A percentile compares a stretch with the other conserved stretches of the same genome.
Conservation (phyloP, 1,284 basidiomycete species). For the Xerocomus minutiporus region DNA sequence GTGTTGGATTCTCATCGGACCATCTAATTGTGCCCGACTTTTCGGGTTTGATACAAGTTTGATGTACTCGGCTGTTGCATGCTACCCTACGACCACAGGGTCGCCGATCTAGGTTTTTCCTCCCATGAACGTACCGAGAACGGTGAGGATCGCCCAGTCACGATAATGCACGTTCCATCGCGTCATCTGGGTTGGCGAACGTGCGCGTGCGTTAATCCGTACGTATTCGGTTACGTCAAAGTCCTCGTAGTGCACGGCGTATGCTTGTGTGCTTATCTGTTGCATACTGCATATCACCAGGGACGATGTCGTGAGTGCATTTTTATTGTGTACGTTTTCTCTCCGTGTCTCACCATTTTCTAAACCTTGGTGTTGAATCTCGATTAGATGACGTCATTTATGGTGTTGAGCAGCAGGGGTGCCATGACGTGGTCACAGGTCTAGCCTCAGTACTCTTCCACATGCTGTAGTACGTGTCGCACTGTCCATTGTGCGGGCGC, state of each 20-base stretch:
- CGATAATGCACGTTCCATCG: slow-evolving; percentile 6
- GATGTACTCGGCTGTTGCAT: background rate
- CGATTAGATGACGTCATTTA: background rate
- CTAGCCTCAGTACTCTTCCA: background rate
- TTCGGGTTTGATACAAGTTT: background rate
- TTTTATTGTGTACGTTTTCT: background rate
- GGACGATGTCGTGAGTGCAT: background rate
- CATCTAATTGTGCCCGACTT: background rate
- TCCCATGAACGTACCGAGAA: background rate
- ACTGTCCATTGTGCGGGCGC: background rate
- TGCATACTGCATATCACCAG: background rate
- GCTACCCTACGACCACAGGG: background rate
- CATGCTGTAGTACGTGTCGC: too few relatives aligned
- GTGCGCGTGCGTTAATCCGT: background rate
- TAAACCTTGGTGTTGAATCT: background rate
- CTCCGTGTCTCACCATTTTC: background rate
- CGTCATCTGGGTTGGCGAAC: background rate
- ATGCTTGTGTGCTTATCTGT: background rate
- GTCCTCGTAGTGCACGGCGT: background rate
- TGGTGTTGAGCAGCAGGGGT: background rate
- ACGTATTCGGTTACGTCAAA: background rate
- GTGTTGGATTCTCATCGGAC: background rate
- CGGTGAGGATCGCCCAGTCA: background rate
- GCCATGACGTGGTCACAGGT: background rate
- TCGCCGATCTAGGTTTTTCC: background rate